A percentile compares a stretch with the other conserved stretches of the same genome.
These are phyloP conservation scores for Discostella stelligera DNA, from an alignment of 352 stramenopile species.

Conservation along the genomic window DNA sequence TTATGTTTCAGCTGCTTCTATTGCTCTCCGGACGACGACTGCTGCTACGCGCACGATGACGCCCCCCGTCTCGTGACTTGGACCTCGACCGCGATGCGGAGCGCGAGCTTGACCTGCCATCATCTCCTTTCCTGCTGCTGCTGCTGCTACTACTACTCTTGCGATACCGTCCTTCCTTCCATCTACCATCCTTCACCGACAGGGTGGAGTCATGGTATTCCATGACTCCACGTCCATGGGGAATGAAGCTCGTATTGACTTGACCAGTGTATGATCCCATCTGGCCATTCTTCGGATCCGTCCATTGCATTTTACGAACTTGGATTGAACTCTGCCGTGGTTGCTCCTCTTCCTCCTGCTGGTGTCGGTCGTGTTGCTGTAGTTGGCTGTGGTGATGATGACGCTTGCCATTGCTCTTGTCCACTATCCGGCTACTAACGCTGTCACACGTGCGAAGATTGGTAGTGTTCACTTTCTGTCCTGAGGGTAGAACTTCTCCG, in stretches of 20 bases:
- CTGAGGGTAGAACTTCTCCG: background rate
- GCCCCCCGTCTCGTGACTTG: background rate
- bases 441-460: background rate
- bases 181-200: slow-evolving; percentile 13
- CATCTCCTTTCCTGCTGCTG: background rate
- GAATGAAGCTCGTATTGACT: slow-evolving; percentile 37
- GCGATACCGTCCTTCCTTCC: slow-evolving; percentile 16
- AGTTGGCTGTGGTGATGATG: background rate
- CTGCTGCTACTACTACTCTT: background rate
- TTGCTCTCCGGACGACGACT: background rate
- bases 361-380: background rate
- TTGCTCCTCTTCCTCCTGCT: background rate
- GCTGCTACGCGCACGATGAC: background rate
- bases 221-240: slow-evolving; percentile 39
- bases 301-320: slow-evolving; percentile 40
- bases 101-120: background rate
- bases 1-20: too few relatives aligned
- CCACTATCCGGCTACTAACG: background rate
- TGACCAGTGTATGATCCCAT: slow-evolving; percentile 38
- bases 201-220: slow-evolving; percentile 25
- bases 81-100: background rate
- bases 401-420: background rate
- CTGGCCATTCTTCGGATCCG: slow-evolving; percentile 25
- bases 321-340: slow-evolving; percentile 9
- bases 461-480: background rate